Percentiles rank a stretch among this genome's conserved stretches.
Evolutionary conservation across 2,329 filamentous ascomycete species (phyloP).

Genomic region (Dactylellina sp.): DNA sequence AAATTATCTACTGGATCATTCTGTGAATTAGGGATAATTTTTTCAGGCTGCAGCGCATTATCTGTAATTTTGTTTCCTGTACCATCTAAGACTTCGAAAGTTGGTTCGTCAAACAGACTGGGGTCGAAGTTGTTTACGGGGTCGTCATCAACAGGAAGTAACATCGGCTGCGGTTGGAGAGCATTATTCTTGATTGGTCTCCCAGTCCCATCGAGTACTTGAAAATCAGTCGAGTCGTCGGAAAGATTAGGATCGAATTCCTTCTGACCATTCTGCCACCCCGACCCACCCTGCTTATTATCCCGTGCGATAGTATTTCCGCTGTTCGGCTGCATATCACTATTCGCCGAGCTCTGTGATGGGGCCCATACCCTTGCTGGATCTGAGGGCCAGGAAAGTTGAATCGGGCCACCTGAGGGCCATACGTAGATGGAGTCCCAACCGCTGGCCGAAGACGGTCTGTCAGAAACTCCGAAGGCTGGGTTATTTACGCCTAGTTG

Average conservation of each 20-base stretch:
- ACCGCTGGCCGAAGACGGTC: constrained; percentile 1
- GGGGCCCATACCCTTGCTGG: constrained; percentile 1
- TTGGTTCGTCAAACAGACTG: constrained; percentile 3
- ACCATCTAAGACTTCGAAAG: constrained; percentile 7
- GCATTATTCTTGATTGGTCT: neutral
- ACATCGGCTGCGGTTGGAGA: neutral
- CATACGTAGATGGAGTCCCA: constrained; percentile 23
- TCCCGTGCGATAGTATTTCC: neutral
- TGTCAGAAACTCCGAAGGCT: neutral
- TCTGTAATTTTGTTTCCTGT: neutral
- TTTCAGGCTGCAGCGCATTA: constrained; percentile 3
- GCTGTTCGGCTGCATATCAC: neutral
- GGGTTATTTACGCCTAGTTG: constrained; percentile 27
- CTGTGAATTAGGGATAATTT: neutral
- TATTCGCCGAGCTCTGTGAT: neutral
- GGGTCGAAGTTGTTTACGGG: no score
- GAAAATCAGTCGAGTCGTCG: no score
- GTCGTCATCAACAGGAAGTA: neutral
- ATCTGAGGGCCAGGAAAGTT: constrained; percentile 19
- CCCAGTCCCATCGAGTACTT: neutral
- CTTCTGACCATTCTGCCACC: no score
- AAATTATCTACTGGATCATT: neutral
- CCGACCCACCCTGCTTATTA: neutral
- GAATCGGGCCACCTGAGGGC: constrained; percentile 17
- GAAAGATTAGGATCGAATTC: no score